These are phyloP conservation scores for Ophiostoma fasciatum DNA, from an alignment of 2,329 filamentous ascomycete species.

Conservation along the genomic window DNA sequence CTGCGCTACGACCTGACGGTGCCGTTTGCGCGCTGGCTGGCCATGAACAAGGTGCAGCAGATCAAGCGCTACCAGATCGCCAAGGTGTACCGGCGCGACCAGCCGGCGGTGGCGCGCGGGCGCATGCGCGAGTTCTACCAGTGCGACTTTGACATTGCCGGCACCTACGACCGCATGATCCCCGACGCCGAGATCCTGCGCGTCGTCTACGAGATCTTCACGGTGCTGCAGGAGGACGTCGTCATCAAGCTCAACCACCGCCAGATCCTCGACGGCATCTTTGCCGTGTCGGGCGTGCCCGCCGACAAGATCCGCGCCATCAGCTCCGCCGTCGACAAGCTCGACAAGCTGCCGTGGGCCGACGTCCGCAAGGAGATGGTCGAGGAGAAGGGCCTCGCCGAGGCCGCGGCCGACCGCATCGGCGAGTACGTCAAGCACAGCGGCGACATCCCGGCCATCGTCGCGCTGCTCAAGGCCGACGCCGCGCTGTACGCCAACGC, in stretches of 20 bases:
- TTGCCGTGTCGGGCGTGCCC: slow-evolving; percentile 81
- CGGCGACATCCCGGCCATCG: slow-evolving; percentile 39
- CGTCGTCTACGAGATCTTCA: slow-evolving; percentile 75
- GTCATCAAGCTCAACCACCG: slow-evolving; percentile 93
- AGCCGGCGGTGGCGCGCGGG: slow-evolving; percentile 64
- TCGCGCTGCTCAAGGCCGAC: slow-evolving; percentile 54
- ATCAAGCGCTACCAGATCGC: slow-evolving; percentile 95
- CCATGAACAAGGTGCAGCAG: slow-evolving; percentile 74
- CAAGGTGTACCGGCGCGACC: slow-evolving; percentile 54
- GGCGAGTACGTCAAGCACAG: slow-evolving; percentile 53
- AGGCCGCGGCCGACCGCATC: slow-evolving; percentile 70
- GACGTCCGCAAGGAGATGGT: slow-evolving; percentile 90
- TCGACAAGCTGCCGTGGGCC: slow-evolving; percentile 80
- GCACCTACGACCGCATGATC: slow-evolving; percentile 76
- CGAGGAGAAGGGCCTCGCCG: slow-evolving; percentile 71
- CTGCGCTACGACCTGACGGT: slow-evolving; percentile 57
- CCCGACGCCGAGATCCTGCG: slow-evolving; percentile 81
- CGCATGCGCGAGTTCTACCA: slow-evolving; percentile 95
- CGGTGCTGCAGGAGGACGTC: slow-evolving; percentile 52
- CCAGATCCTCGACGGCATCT: slow-evolving; percentile 85
- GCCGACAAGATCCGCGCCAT: slow-evolving; percentile 77
- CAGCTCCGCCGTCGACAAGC: slow-evolving; percentile 85
- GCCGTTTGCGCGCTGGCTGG: slow-evolving; percentile 71
- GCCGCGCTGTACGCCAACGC: slow-evolving; percentile 54
- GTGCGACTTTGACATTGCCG: slow-evolving; percentile 93